phyloP scores from a whole-genome alignment of 2,329 filamentous ascomycete species.

The Sporothrix pseudoabietina region DNA sequence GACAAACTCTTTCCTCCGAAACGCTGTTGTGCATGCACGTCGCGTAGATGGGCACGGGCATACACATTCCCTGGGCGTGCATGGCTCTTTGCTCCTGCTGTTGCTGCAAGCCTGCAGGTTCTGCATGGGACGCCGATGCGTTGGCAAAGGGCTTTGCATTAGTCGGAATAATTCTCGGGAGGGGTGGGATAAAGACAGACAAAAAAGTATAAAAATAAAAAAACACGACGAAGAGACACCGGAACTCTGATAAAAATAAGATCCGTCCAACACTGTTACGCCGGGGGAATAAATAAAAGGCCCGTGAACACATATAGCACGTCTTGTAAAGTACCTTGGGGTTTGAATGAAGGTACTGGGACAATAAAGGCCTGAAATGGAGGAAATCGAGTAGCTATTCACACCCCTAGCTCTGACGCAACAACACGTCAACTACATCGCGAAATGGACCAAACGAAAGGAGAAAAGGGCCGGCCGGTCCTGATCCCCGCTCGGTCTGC shows the following conservation, averaged over 20 bases:
- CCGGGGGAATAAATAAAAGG: not conserved
- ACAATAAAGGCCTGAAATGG: not conserved
- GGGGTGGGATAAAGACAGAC: not conserved
- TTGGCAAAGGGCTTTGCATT: constrained; percentile 17
- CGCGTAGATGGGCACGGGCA: constrained; percentile 5
- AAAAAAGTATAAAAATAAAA: not conserved
- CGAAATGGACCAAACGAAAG: not conserved
- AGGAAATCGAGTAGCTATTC: not conserved
- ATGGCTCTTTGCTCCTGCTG: not conserved
- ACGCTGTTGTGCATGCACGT: not conserved
- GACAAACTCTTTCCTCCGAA: too few species aligned
- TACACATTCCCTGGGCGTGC: not conserved
- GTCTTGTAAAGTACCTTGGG: not conserved
- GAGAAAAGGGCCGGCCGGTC: constrained; percentile 18
- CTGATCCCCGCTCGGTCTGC: constrained; percentile 13
- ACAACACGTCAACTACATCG: not conserved
- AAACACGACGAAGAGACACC: not conserved
- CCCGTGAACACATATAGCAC: too few species aligned
- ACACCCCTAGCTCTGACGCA: constrained; percentile 20
- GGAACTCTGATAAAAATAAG: not conserved
- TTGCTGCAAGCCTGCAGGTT: not conserved
- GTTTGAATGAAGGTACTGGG: not conserved
- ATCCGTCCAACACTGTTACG: not conserved
- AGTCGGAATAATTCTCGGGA: not conserved
- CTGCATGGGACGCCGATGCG: constrained; percentile 14